These are phyloP conservation scores for Lophium mytilinum DNA, from an alignment of 495 filamentous ascomycete species.

Conservation along the genomic window DNA sequence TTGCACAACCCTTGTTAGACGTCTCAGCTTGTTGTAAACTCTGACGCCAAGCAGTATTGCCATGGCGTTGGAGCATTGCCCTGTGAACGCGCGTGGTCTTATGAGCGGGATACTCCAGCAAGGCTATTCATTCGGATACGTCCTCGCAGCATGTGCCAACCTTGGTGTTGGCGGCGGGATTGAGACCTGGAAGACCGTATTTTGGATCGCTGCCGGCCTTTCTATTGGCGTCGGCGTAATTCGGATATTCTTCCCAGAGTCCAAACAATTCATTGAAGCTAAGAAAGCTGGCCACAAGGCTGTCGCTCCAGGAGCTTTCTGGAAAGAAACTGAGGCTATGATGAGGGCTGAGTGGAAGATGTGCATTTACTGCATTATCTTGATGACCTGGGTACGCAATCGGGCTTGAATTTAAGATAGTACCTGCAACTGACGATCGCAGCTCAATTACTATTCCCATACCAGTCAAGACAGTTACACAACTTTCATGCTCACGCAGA, in stretches of 20 bases:
- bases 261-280: constrained; percentile 59
- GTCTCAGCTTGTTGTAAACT: no score
- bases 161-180: constrained; percentile 51
- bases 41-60: no score
- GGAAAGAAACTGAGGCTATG: constrained; percentile 54
- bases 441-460: constrained; percentile 55
- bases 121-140: constrained; percentile 68
- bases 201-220: constrained; percentile 56
- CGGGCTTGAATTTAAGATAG: no score
- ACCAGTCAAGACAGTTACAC: constrained; percentile 69
- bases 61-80: constrained; percentile 72
- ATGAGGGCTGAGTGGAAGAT: constrained; percentile 61
- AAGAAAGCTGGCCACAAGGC: constrained; percentile 44
- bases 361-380: constrained; percentile 58
- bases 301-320: constrained; percentile 46
- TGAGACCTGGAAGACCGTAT: constrained; percentile 50
- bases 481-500: constrained; percentile 62
- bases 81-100: constrained; percentile 55
- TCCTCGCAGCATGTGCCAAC: constrained; percentile 63
- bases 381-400: constrained; percentile 70
- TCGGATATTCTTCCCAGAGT: constrained; percentile 61
- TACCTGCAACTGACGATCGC: background rate
- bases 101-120: constrained; percentile 75
- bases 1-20: no score
- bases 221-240: no score